A percentile compares a stretch with the other conserved stretches of the same genome.
Conservation (phyloP, 2,329 filamentous ascomycete genomes). For the Neoascochyta sp. region DNA sequence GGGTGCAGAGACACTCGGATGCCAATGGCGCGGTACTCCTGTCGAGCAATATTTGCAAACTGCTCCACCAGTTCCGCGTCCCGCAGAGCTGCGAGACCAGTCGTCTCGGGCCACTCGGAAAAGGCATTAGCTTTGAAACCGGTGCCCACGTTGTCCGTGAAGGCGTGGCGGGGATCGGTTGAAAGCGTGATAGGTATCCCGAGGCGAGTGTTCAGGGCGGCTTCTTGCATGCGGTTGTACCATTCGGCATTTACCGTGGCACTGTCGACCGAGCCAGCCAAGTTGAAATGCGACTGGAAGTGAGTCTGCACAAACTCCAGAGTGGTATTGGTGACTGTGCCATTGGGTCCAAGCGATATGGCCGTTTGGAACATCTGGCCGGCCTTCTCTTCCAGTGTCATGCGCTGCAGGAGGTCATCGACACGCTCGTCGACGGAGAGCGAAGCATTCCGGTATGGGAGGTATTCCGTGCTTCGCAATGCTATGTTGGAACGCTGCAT, state of each 20-base stretch:
- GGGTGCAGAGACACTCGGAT: conserved; percentile 50
- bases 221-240: conserved; percentile 43
- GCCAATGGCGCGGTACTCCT: conserved; percentile 46
- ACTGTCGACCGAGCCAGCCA: conserved; percentile 45
- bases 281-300: conserved; percentile 47
- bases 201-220: conserved; percentile 45
- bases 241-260: conserved; percentile 38
- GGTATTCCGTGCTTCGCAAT: conserved; percentile 3
- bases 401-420: conserved; percentile 44
- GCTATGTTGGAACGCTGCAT: conserved; percentile 5
- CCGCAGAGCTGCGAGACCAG: conserved; percentile 51
- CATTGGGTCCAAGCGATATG: conserved; percentile 31
- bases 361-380: conserved; percentile 48
- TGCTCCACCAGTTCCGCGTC: conserved; percentile 43
- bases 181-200: conserved; percentile 51
- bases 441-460: conserved; percentile 38
- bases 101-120: conserved; percentile 51
- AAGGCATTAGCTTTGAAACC: conserved; percentile 45
- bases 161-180: conserved; percentile 48
- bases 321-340: conserved; percentile 28
- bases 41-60: conserved; percentile 50
- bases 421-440: conserved; percentile 47
- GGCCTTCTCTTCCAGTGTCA: conserved; percentile 50
- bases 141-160: conserved; percentile 45
- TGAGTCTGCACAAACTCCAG: conserved; percentile 36